Evolutionary conservation across 2,329 filamentous ascomycete species (phyloP), one percentile per base, ranked within the genome.

Genomic region (Ramichloridium luteum): DNA sequence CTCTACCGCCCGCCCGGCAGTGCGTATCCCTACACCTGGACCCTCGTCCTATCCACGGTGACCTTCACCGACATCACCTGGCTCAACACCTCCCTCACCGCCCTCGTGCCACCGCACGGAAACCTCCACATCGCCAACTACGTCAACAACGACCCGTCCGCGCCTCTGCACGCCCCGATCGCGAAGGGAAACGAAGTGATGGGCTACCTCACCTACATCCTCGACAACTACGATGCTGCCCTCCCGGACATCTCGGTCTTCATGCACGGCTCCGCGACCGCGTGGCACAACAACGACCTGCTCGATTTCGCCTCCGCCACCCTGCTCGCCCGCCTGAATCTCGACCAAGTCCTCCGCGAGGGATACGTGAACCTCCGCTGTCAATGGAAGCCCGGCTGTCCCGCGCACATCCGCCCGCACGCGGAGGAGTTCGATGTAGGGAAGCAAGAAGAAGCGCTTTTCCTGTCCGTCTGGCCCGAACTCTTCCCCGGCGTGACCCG

Each of bases 141-240:
- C 22, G 35, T 42, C 9, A 36, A 30, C 12, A 28, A 44, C 29
- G 27, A 44, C 25, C 13, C 23, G 6, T 47, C 44, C 2, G 65
- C 65, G 3, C 49, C 54, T 17, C 55, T 66, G 2, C 60, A 60
- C 32, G 55, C 62, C 1, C 64, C 65, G 3, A 55, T 55, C 9
- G 68, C 68, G 43, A 70, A 70, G 45, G 73, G 72, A 20, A 68
- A 72, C 43, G 73, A 77, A 54, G 70, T 69, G 18, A 67, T 73
- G 55, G 62, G 71, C 5, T 75, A 76, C 47, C 59, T 73, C 26
- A 70, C 65, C 11, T 75, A 70, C 53, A 61, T 76, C 38, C 62
- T 72, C 46, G 68, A 74, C 50, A 65, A 70, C 47, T 76, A 76
- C 51, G 60, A 73, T 40, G 43, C 56, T 8, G 61, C 76, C 5